These are phyloP conservation scores for Fusarium sambucinum DNA, from an alignment of 2,329 filamentous ascomycete genomes.

Conservation along the genomic window DNA sequence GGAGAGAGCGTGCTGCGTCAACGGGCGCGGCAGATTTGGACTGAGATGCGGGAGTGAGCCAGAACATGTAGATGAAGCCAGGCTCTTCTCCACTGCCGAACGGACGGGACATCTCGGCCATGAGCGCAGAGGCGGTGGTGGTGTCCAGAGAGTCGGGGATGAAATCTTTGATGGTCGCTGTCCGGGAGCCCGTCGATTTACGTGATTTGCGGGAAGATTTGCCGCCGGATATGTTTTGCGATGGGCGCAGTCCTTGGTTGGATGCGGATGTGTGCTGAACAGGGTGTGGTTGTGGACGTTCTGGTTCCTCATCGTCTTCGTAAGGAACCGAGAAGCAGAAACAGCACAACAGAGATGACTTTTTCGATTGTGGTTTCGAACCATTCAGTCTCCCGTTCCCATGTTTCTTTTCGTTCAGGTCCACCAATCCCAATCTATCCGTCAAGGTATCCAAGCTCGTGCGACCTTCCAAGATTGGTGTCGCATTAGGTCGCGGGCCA, in stretches of 20 bases:
- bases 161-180: slow-evolving; percentile 57
- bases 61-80: slow-evolving; percentile 99
- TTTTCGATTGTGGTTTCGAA: slow-evolving; percentile 40
- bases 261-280: slow-evolving; percentile 54
- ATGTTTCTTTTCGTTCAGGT: slow-evolving; percentile 64
- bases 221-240: slow-evolving; percentile 46
- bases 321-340: slow-evolving; percentile 64
- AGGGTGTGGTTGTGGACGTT: slow-evolving; percentile 62
- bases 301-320: slow-evolving; percentile 57
- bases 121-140: slow-evolving; percentile 75
- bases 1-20: slow-evolving; percentile 70
- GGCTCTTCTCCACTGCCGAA: slow-evolving; percentile 75
- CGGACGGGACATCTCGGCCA: slow-evolving; percentile 82
- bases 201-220: slow-evolving; percentile 50
- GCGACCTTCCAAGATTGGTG: slow-evolving; percentile 71
- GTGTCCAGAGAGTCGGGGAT: slow-evolving; percentile 77
- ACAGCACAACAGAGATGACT: slow-evolving; percentile 58
- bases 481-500: slow-evolving; percentile 57
- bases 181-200: slow-evolving; percentile 51
- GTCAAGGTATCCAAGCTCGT: slow-evolving; percentile 90
- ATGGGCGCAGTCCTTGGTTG: slow-evolving; percentile 24
- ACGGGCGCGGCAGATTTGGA: slow-evolving; percentile 62
- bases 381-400: slow-evolving; percentile 33
- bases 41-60: slow-evolving; percentile 78
- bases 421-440: slow-evolving; percentile 80